phyloP scores from a whole-genome alignment of 768 basidiomycete species.

The Suillus variegatus region DNA sequence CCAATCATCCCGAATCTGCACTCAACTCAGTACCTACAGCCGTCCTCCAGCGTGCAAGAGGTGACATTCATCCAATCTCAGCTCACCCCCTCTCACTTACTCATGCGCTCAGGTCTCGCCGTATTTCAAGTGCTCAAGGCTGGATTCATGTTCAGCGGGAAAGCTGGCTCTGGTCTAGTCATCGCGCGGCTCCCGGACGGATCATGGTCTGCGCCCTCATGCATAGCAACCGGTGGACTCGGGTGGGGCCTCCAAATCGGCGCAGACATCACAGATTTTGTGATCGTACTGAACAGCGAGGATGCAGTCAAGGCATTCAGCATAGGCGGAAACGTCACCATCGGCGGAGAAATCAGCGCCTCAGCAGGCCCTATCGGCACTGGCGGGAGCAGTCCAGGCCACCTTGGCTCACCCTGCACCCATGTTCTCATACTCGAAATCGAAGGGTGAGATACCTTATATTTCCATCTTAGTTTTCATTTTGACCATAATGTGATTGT shows the following conservation, averaged over 20 bases:
- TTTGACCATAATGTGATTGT: not conserved
- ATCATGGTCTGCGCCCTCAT: constrained; percentile 95
- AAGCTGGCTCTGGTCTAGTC: constrained; percentile 91
- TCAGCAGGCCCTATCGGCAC: constrained; percentile 94
- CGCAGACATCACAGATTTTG: constrained; percentile 93
- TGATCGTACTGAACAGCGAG: constrained; percentile 95
- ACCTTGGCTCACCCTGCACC: constrained; percentile 90
- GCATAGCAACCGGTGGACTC: constrained; percentile 93
- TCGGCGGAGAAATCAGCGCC: constrained; percentile 86
- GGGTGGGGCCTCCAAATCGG: constrained; percentile 97
- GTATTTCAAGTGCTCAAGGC: constrained; percentile 94
- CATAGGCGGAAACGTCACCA: constrained; percentile 92
- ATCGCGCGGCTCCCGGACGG: constrained; percentile 92
- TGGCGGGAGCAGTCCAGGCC: constrained; percentile 85
- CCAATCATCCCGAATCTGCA: constrained; percentile 83
- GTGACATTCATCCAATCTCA: constrained; percentile 39
- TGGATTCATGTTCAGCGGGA: constrained; percentile 94
- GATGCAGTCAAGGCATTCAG: constrained; percentile 96
- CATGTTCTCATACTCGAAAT: constrained; percentile 97
- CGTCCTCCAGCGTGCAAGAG: constrained; percentile 86
- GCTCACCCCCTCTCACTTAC: constrained; percentile 1
- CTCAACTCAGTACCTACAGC: constrained; percentile 94
- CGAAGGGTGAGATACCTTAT: constrained; percentile 64
- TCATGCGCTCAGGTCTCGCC: constrained; percentile 67
- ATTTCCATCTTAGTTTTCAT: not conserved